Percentiles rank a stretch among this genome's conserved stretches.
These are phyloP conservation scores for Porphyrellus cyaneotinctus DNA, from an alignment of 768 basidiomycete species.

Conservation along the genomic window DNA sequence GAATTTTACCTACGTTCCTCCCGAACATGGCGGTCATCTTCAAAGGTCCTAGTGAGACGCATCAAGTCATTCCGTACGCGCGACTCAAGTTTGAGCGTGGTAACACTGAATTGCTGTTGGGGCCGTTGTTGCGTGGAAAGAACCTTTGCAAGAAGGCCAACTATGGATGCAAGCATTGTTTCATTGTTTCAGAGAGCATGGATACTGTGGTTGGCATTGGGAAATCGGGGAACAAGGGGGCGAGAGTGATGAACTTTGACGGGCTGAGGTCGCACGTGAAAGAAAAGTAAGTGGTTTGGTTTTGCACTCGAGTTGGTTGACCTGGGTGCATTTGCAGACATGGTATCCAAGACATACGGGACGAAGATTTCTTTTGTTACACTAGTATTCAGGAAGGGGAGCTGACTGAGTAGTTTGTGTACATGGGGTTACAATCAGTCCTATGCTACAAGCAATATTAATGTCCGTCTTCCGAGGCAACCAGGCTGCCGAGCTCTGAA, in stretches of 20 bases:
- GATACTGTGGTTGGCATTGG: background rate
- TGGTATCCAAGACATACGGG: slow-evolving; percentile 40
- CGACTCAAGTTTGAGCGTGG: slow-evolving; percentile 25
- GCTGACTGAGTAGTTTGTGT: too few species aligned
- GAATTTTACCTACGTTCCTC: slow-evolving; percentile 16
- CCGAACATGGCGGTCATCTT: background rate
- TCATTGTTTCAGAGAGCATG: background rate
- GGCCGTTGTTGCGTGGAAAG: slow-evolving; percentile 18
- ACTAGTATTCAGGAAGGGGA: background rate
- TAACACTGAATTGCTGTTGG: slow-evolving; percentile 15
- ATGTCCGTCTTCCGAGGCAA: slow-evolving; percentile 5
- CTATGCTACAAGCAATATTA: too few species aligned
- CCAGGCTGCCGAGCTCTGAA: slow-evolving; percentile 24
- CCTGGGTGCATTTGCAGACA: slow-evolving; percentile 40
- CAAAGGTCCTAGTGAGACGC: too few species aligned
- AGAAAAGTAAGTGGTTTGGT: slow-evolving; percentile 44
- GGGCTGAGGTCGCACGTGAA: slow-evolving; percentile 62
- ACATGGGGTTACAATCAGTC: background rate
- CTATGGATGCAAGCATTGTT: slow-evolving; percentile 57
- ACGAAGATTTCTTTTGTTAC: slow-evolving; percentile 50
- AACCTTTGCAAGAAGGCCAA: slow-evolving; percentile 32
- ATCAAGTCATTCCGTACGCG: accelerated
- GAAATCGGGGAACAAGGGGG: background rate
- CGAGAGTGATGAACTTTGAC: slow-evolving; percentile 44
- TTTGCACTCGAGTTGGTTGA: background rate